phyloP scores from a whole-genome alignment of 495 filamentous ascomycete genomes.

The Parathielavia hyrcaniae region DNA sequence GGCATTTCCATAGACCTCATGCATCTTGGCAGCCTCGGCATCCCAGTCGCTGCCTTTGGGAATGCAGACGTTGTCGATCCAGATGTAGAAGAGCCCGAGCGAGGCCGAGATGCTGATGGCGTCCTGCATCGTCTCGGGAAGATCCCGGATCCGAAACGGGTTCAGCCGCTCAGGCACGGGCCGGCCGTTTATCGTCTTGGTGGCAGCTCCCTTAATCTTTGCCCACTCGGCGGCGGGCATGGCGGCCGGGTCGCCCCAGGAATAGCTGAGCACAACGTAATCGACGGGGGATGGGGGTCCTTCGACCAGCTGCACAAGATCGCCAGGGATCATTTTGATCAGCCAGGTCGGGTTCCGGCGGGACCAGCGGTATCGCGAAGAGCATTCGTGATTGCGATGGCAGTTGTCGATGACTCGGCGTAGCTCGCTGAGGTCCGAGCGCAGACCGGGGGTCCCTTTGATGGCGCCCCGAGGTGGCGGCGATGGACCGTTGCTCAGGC shows the following conservation, averaged over 20 bases:
- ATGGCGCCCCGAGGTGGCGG: constrained; percentile 9
- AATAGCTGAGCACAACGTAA: constrained; percentile 35
- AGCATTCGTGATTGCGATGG: constrained; percentile 28
- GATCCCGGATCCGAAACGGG: constrained; percentile 16
- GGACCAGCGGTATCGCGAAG: constrained; percentile 30
- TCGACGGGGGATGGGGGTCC: constrained; percentile 16
- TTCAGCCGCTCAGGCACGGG: constrained; percentile 26
- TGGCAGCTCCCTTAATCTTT: constrained; percentile 29
- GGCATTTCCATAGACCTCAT: constrained; percentile 34
- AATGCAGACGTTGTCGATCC: constrained; percentile 34
- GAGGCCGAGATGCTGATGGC: constrained; percentile 24
- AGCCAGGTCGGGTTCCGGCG: constrained; percentile 32
- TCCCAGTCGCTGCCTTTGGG: constrained; percentile 35
- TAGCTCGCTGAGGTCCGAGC: constrained; percentile 23
- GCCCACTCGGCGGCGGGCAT: constrained; percentile 31
- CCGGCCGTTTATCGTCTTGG: constrained; percentile 24
- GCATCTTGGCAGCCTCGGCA: constrained; percentile 29
- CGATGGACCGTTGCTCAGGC: constrained; percentile 7
- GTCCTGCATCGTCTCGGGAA: constrained; percentile 31
- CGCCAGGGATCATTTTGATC: constrained; percentile 24
- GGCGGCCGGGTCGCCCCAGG: constrained; percentile 28
- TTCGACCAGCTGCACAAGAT: constrained; percentile 19
- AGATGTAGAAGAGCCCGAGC: constrained; percentile 26
- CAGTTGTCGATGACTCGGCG: constrained; percentile 23
- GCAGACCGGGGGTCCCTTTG: constrained; percentile 14